Percentiles rank a stretch among this genome's conserved stretches.
These are phyloP conservation scores for Rhododendron williamsianum DNA, from an alignment of 148 eudicot species.

Conservation along the genomic window DNA sequence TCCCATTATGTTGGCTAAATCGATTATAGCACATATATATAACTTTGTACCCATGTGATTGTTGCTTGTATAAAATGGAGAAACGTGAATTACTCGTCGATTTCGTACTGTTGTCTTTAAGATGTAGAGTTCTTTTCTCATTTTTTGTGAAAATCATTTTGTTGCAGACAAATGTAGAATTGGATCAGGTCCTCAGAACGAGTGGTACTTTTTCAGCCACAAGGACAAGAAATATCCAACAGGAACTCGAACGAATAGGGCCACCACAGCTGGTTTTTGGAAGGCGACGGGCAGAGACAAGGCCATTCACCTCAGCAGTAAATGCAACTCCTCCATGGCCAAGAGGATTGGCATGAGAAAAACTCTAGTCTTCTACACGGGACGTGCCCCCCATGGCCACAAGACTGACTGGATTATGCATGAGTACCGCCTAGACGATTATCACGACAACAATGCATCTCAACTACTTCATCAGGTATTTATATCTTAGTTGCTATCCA, in stretches of 20 bases:
- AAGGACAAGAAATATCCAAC: slow-evolving; percentile 95
- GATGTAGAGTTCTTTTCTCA: background rate
- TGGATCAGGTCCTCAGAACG: slow-evolving; percentile 82
- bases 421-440: slow-evolving; percentile 79
- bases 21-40: background rate
- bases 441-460: slow-evolving; percentile 35
- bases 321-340: slow-evolving; percentile 6
- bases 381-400: slow-evolving; percentile 93
- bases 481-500: background rate
- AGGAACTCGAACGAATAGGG: slow-evolving; percentile 84
- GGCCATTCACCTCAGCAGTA: slow-evolving; percentile 54
- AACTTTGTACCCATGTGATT: background rate
- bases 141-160: background rate
- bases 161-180: slow-evolving; percentile 77
- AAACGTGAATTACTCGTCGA: background rate
- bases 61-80: background rate
- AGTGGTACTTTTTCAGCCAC: slow-evolving; percentile 95
- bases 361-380: slow-evolving; percentile 84
- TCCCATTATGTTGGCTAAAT: background rate
- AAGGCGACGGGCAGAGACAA: slow-evolving; percentile 96
- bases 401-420: slow-evolving; percentile 99
- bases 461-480: slow-evolving; percentile 50
- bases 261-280: slow-evolving; percentile 89
- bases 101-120: background rate
- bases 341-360: slow-evolving; percentile 87